Base-by-base conservation (phyloP, 108 stramenopile genomes). In the Cyclotella kingstonii region DNA sequence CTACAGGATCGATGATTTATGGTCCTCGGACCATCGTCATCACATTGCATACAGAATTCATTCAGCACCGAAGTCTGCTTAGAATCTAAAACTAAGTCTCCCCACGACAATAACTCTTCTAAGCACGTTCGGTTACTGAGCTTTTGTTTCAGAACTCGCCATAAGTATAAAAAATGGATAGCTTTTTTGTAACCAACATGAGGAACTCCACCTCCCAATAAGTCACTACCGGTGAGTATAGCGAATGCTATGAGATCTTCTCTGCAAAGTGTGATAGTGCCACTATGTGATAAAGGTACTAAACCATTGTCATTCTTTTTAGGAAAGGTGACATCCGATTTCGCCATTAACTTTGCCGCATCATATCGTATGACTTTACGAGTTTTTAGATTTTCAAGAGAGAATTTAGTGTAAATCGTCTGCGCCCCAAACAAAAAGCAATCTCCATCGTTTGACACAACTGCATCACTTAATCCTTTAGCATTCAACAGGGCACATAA, bases 361-460 rank as follows among this genome's bases (percentile, higher is more conserved):
- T 89, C 84, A 51, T 89, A 92, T 22, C 83, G 58, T 54, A 89
- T 77, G 1, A 92, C 81, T 19, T 68, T 51, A 14, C 77, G 51
- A 23, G 82, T 54, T 11, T 79, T 65, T 9, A 92, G 69, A 70
- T 87, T 89, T 43, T 92, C 87, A 8, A 84, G 27, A 3, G 88
- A 91, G 51, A 98, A 96, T 36, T 96, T 94, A 25, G 90, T 89
- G 78, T 95, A 98, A 3, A 99, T 60, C 5, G 60, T 64, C 44
- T 65, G 73, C 8, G 93, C 95, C n/a, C 98, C 97, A 63, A 95
- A 99, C 10, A 95, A 53, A 11, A 99, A 86, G 33, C 93, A 89
- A 64, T 99, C 98, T 1, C 87, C 89, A 76, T 99, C 98, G 54
- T 96, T 97, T 1, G 95, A 94, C 18, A 99, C 83, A 19, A 96